Base-by-base conservation (phyloP, 1,139 yeast species). In the Pichia sp. region DNA sequence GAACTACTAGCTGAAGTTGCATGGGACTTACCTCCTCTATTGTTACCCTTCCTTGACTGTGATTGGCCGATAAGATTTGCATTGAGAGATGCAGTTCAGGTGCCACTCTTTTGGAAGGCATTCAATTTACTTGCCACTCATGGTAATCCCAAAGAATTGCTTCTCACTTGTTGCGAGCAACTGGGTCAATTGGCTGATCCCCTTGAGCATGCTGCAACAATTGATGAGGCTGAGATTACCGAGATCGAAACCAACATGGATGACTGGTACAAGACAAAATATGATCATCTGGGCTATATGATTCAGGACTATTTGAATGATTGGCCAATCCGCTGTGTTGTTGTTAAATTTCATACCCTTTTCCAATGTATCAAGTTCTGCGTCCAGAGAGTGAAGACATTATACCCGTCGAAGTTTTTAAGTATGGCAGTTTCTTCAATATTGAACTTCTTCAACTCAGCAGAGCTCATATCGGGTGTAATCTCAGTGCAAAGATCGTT, bases 131-230 rank as follows among this genome's bases (percentile, higher is more conserved):
- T 91, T 57, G 83, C 92, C 0, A 71, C 70, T 50, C 63, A 76
- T 55, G 97, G 96, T 8, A 89, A 87, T 64, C 83, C 92, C 12
- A 89, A 89, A 64, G 97, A 90, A 69, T 70, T 90, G 56, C 79
- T 88, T 51, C 70, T 91, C 55, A 84, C 86, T 60, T 72, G 81
- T 16, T 83, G 87, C 65, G 96, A 90, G 64, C 64, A 85, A 41
- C 65, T 88, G 31, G 65, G 77, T 6, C 60, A 70, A 1, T 61
- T 78, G 47, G 56, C 59, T 5, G 62, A 74, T 34, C 55, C 58
- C 6, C 7, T 27, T 6, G 51, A 48, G 63, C 71, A 7, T 1
- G 52, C 50, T 2, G 8, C 48, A 16, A 52, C 50, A 40, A 40
- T 41, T 12, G 59, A 31, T 3, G 41, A 47, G 7, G 29, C 47